phyloP scores from a whole-genome alignment of 164 flowering plant genomes.

The Akebia trifoliata region DNA sequence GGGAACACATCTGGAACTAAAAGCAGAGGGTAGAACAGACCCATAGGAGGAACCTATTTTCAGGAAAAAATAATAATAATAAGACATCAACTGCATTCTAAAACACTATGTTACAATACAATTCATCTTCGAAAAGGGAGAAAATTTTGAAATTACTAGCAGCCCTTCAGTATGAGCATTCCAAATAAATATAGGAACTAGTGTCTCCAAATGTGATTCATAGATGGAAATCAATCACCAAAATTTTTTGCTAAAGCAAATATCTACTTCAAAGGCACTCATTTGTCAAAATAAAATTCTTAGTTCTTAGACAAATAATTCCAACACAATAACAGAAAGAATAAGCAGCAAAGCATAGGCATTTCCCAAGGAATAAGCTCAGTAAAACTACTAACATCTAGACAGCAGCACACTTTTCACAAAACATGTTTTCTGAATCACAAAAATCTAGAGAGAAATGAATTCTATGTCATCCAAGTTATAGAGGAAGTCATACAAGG shows the following conservation, averaged over 20 bases:
- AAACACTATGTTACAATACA: not conserved
- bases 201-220: too few species aligned
- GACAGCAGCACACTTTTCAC: not conserved
- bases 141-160: too few species aligned
- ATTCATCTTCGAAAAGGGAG: not conserved
- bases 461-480: not conserved
- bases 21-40: constrained; percentile 85
- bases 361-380: not conserved
- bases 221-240: too few species aligned
- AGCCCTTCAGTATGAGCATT: too few species aligned
- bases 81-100: constrained; percentile 14
- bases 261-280: too few species aligned
- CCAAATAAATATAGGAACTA: too few species aligned
- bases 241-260: too few species aligned
- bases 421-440: too few species aligned
- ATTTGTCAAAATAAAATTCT: too few species aligned
- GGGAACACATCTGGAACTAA: constrained; percentile 88
- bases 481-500: not conserved
- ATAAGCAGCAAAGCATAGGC: not conserved
- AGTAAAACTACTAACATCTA: not conserved
- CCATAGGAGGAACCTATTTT: constrained; percentile 94
- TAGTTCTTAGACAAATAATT: not conserved
- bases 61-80: constrained; percentile 16
- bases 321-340: not conserved
- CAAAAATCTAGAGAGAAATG: not conserved